Conservation (phyloP, 2,329 filamentous ascomycete genomes). For the Mariannaea sp. region DNA sequence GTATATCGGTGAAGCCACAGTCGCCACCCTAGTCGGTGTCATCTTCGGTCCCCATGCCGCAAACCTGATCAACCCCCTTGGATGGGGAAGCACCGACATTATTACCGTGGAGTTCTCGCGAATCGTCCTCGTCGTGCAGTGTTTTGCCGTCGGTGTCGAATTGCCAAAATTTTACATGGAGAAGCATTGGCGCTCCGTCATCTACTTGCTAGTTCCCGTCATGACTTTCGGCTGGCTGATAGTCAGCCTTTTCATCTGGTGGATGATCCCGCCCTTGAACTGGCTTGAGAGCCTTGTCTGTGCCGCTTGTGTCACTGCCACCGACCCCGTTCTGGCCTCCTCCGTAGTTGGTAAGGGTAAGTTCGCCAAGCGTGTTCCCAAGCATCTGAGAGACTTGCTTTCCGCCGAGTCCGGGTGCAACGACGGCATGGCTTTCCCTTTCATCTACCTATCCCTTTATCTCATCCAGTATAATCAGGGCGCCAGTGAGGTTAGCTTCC, state of each 20-base stretch:
- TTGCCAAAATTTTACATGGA: slow-evolving; percentile 97
- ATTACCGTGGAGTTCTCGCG: slow-evolving; percentile 89
- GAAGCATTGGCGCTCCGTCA: slow-evolving; percentile 91
- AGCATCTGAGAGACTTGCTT: slow-evolving; percentile 92
- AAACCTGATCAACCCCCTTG: slow-evolving; percentile 74
- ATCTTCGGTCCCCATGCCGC: slow-evolving; percentile 88
- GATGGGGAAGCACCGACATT: slow-evolving; percentile 84
- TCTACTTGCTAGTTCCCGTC: slow-evolving; percentile 86
- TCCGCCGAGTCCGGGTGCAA: slow-evolving; percentile 98
- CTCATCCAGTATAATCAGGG: slow-evolving; percentile 79
- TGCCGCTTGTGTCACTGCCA: slow-evolving; percentile 94
- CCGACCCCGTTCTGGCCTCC: slow-evolving; percentile 93
- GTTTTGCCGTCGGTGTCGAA: slow-evolving; percentile 90
- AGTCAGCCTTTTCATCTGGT: slow-evolving; percentile 94
- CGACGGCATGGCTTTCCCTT: slow-evolving; percentile 99
- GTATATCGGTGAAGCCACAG: slow-evolving; percentile 98
- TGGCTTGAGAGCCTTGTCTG: slow-evolving; percentile 90
- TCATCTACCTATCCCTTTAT: slow-evolving; percentile 91
- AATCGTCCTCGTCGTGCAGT: slow-evolving; percentile 88
- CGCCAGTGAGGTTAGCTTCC: slow-evolving; percentile 70
- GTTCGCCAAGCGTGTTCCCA: slow-evolving; percentile 95
- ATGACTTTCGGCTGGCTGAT: slow-evolving; percentile 97
- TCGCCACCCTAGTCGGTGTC: slow-evolving; percentile 85
- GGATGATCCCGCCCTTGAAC: slow-evolving; percentile 75
- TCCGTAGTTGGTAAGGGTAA: slow-evolving; percentile 99